Evolutionary conservation across 2,329 filamentous ascomycete species (phyloP).

Genomic region (Fusarium newnesense): DNA sequence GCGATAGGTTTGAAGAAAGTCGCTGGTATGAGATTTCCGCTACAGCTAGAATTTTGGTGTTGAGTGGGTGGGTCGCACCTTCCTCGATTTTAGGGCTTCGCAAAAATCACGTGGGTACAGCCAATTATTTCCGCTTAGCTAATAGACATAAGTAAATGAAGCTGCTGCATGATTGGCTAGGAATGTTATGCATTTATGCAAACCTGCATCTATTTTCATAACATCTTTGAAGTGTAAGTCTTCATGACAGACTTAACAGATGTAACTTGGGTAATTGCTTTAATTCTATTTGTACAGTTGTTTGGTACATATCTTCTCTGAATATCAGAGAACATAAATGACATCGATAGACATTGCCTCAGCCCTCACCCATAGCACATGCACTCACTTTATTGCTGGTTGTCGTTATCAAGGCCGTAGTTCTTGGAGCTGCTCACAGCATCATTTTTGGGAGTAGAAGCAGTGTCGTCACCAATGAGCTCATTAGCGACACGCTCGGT

Average conservation of each 20-base stretch:
- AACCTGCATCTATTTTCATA: not conserved
- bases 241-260: not conserved
- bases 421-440: constrained; percentile 50
- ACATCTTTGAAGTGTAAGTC: not conserved
- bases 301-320: constrained; percentile 44
- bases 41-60: constrained; percentile 44
- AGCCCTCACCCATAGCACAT: constrained; percentile 10
- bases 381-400: constrained; percentile 27
- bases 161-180: not conserved
- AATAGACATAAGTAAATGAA: not conserved
- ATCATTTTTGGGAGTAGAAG: constrained; percentile 58
- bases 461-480: constrained; percentile 37
- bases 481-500: constrained; percentile 43
- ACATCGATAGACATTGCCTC: constrained; percentile 40
- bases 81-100: constrained; percentile 45
- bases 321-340: constrained; percentile 31
- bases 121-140: not conserved
- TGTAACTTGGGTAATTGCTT: constrained; percentile 28
- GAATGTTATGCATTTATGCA: not conserved
- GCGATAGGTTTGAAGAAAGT: constrained; percentile 47
- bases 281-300: constrained; percentile 48
- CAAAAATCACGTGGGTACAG: constrained; percentile 20
- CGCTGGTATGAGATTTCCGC: constrained; percentile 40
- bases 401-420: constrained; percentile 51
- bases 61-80: not conserved